phyloP scores from a whole-genome alignment of 495 filamentous ascomycete genomes.

The Friedmanniomyces endolithicus region DNA sequence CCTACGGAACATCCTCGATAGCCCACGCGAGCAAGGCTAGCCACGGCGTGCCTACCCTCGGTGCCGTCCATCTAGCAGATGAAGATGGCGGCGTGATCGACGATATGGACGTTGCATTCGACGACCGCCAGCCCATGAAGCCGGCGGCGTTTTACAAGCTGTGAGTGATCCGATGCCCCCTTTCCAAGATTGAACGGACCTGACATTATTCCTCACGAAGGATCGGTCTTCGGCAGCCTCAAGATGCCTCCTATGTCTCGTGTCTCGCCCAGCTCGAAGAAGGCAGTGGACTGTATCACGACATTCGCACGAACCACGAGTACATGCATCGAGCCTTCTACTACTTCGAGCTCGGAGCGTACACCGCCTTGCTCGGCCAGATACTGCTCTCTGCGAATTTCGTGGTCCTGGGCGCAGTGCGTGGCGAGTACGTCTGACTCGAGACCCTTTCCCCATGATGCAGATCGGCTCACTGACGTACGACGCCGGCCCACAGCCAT shows the following conservation, averaged over 20 bases:
- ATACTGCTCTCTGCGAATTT: constrained; percentile 2
- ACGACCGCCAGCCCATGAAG: not conserved
- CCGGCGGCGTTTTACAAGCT: not conserved
- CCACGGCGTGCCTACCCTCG: not conserved
- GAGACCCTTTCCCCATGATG: not conserved
- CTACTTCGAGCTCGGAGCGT: constrained; percentile 1
- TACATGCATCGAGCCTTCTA: not conserved
- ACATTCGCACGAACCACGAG: not conserved
- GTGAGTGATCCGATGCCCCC: not conserved
- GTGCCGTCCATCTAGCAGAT: not conserved
- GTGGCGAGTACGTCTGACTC: constrained; percentile 3
- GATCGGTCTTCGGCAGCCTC: not conserved
- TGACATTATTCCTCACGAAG: not conserved
- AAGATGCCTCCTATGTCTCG: not conserved
- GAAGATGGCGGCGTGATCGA: not conserved
- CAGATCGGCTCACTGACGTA: not conserved
- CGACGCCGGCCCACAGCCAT: not conserved
- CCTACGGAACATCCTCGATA: not conserved
- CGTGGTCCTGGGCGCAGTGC: constrained; percentile 3
- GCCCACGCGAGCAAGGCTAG: not conserved
- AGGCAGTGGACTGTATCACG: constrained; percentile 1
- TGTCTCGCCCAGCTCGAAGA: not conserved
- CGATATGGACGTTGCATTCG: not conserved
- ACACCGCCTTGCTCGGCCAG: not conserved
- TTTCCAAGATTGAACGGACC: not conserved